Percentiles rank a stretch among this genome's conserved stretches.
phyloP scores from a whole-genome alignment of 1,284 basidiomycete genomes.

The Mycosarcoma maydis region DNA sequence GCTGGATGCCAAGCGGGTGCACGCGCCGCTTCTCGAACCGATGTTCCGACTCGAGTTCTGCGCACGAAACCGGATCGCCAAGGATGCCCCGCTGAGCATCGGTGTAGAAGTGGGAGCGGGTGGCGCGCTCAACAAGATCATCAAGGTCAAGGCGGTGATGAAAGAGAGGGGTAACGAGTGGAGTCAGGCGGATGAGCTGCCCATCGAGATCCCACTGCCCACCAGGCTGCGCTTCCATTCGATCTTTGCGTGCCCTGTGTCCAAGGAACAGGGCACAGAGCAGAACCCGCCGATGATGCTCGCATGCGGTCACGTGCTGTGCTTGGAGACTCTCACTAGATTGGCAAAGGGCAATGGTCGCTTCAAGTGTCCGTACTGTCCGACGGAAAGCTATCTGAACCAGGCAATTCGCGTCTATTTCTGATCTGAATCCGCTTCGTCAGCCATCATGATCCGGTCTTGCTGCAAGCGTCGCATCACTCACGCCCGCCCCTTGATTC shows the following conservation, averaged over 20 bases:
- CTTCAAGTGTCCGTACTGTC: conserved; percentile 66
- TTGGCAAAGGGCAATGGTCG: conserved; percentile 76
- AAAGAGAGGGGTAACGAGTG: conserved; percentile 88
- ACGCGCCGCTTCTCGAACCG: conserved; percentile 77
- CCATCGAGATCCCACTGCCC: conserved; percentile 90
- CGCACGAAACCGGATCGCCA: conserved; percentile 83
- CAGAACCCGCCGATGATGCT: conserved; percentile 98
- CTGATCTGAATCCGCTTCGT: conserved; percentile 48
- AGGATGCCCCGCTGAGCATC: conserved; percentile 84
- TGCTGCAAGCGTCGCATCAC: not conserved
- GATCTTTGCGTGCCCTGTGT: conserved; percentile 96
- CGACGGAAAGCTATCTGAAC: conserved; percentile 52
- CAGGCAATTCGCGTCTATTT: conserved; percentile 61
- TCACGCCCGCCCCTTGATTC: too few relatives aligned
- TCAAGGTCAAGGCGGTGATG: conserved; percentile 92
- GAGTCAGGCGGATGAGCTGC: conserved; percentile 87
- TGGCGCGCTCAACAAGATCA: conserved; percentile 85
- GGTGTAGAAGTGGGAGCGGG: conserved; percentile 90
- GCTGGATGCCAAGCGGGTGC: conserved; percentile 63
- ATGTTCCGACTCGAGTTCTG: conserved; percentile 90
- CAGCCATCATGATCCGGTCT: not conserved
- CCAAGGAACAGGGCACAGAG: conserved; percentile 93
- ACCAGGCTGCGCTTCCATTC: conserved; percentile 85
- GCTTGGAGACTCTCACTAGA: conserved; percentile 53
- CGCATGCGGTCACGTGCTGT: conserved; percentile 79